These are phyloP conservation scores for Phytopythium chamaehyphon DNA, from an alignment of 352 stramenopile species.

Conservation along the genomic window DNA sequence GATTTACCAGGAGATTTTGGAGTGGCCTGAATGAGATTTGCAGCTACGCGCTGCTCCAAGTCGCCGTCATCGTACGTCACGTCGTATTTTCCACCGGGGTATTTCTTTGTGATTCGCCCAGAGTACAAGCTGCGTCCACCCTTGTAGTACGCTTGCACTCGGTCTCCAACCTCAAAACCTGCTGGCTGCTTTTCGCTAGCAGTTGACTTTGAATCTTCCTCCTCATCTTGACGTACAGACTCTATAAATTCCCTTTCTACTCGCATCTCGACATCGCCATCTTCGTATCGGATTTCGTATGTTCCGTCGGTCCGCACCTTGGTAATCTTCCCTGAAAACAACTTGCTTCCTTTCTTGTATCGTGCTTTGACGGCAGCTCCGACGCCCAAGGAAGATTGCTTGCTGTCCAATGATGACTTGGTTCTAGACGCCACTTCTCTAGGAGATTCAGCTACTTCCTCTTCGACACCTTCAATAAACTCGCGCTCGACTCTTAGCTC, in stretches of 20 bases:
- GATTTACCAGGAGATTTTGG: conserved; percentile 18
- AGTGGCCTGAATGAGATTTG: conserved; percentile 5
- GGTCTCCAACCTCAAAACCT: conserved; percentile 19
- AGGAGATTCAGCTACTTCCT: conserved; percentile 2
- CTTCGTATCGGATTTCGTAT: conserved; percentile 59
- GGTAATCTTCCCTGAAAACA: conserved; percentile 28
- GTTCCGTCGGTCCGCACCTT: conserved; percentile 42
- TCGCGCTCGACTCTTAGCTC: conserved; percentile 35
- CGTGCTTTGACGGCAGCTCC: conserved; percentile 24
- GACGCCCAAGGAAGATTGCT: conserved; percentile 2
- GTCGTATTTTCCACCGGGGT: conserved; percentile 54
- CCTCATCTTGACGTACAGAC: conserved; percentile 5
- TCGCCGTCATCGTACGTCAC: conserved; percentile 50
- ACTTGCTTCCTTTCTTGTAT: conserved; percentile 39
- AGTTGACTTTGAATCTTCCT: neutral
- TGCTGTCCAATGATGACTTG: conserved; percentile 1
- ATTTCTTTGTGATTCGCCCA: conserved; percentile 53
- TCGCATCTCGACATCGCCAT: conserved; percentile 40
- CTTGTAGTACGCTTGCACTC: conserved; percentile 31
- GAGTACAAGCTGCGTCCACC: conserved; percentile 39
- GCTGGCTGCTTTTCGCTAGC: neutral
- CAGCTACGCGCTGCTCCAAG: conserved; percentile 28
- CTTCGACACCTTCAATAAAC: conserved; percentile 13
- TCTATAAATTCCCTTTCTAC: conserved; percentile 35
- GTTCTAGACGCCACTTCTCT: conserved; percentile 7